These are phyloP conservation scores for Chlorella sp. DNA, from an alignment of 139 green algal species.

Conservation along the genomic window DNA sequence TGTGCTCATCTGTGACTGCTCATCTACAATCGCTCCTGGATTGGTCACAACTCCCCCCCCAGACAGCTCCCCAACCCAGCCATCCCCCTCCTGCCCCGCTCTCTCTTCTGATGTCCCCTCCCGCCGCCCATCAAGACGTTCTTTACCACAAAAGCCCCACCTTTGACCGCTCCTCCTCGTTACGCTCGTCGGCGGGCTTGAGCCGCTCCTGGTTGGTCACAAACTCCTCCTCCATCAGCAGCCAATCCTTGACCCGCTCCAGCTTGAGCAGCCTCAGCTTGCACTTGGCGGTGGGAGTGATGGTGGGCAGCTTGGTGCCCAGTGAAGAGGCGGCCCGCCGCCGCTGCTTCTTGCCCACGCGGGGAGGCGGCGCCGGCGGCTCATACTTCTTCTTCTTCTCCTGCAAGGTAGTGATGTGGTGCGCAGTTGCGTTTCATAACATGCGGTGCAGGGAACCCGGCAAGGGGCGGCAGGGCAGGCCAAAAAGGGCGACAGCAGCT, in stretches of 20 bases:
- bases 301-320: slow-evolving; percentile 83
- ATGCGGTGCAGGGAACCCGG: no score
- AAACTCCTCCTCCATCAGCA: slow-evolving; percentile 99
- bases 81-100: no score
- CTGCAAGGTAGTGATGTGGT: background rate
- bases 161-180: slow-evolving; percentile 94
- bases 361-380: slow-evolving; percentile 89
- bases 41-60: background rate
- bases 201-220: slow-evolving; percentile 92
- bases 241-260: slow-evolving; percentile 98
- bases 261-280: slow-evolving; percentile 98
- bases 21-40: background rate
- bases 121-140: background rate
- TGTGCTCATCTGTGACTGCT: no score
- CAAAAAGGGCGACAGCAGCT: background rate
- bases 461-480: background rate
- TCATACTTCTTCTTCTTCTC: slow-evolving; percentile 99
- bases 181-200: slow-evolving; percentile 93
- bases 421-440: no score
- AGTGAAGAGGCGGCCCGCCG: slow-evolving; percentile 75
- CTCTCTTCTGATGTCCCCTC: background rate
- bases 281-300: slow-evolving; percentile 95
- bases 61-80: no score
- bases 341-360: slow-evolving; percentile 95
- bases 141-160: slow-evolving; percentile 21